Conservation (phyloP, 306 rosid genomes). For the Vigna hirtella region DNA sequence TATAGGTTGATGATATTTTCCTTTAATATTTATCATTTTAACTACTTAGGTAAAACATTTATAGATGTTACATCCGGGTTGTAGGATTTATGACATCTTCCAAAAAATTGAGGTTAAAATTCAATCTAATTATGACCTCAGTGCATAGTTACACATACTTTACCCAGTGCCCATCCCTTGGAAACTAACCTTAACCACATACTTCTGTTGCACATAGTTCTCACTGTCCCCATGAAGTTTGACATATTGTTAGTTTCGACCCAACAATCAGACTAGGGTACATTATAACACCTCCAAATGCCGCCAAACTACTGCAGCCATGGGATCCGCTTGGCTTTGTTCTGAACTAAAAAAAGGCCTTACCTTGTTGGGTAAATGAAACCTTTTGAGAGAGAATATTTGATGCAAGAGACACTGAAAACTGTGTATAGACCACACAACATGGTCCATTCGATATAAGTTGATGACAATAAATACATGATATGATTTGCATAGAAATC, state of each 20-base stretch:
- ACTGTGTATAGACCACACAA: too few relatives aligned
- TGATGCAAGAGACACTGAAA: too few relatives aligned
- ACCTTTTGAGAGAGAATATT: too few relatives aligned
- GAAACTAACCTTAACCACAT: neutral
- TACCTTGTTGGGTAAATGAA: neutral
- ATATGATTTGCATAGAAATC: too few relatives aligned
- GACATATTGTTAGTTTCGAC: neutral
- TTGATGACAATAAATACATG: too few relatives aligned
- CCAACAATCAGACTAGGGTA: neutral
- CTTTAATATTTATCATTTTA: neutral
- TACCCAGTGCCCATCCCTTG: neutral
- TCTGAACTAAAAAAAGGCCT: neutral
- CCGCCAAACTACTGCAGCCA: neutral
- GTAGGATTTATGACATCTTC: constrained; percentile 6
- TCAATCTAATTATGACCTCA: neutral
- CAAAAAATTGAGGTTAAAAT: neutral
- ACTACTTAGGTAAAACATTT: neutral
- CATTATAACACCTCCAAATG: neutral
- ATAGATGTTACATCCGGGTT: constrained; percentile 14
- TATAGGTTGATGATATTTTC: constrained; percentile 24
- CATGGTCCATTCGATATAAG: too few relatives aligned
- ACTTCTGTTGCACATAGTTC: neutral
- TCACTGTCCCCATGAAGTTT: neutral
- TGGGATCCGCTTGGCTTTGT: neutral
- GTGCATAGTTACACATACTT: neutral